phyloP scores from a whole-genome alignment of 78 protist genomes.

The Creolimax fragrantissima region DNA sequence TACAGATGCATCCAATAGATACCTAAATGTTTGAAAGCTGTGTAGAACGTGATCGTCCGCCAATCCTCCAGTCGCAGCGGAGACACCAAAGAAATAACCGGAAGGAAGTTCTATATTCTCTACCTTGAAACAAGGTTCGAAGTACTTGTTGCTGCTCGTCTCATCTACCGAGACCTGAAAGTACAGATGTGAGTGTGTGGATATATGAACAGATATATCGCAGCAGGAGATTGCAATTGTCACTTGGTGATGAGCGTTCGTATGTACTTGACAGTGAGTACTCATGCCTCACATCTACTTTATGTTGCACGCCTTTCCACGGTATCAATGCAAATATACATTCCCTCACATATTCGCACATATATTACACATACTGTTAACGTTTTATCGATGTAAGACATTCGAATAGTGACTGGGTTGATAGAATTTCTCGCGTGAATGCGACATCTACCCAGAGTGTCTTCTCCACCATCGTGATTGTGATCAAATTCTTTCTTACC shows the following conservation, averaged over 20 bases:
- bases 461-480: not conserved
- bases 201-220: too few species aligned
- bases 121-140: not conserved
- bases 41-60: conserved; percentile 25
- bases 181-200: too few species aligned
- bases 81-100: conserved; percentile 34
- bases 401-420: not conserved
- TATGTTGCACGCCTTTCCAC: too few species aligned
- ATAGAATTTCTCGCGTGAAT: not conserved
- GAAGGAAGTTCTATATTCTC: conserved; percentile 6
- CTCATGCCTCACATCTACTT: too few species aligned
- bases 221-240: too few species aligned
- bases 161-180: not conserved
- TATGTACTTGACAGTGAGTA: too few species aligned
- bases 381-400: not conserved
- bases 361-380: not conserved
- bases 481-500: not conserved
- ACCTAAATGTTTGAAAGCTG: not conserved
- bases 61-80: conserved; percentile 54
- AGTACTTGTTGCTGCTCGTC: not conserved
- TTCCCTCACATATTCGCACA: too few species aligned
- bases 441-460: not conserved
- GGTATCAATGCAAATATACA: too few species aligned
- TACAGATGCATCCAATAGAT: not conserved
- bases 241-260: too few species aligned